Evolutionary conservation across 768 basidiomycete species (phyloP).

Genomic region (Mycena filopes): DNA sequence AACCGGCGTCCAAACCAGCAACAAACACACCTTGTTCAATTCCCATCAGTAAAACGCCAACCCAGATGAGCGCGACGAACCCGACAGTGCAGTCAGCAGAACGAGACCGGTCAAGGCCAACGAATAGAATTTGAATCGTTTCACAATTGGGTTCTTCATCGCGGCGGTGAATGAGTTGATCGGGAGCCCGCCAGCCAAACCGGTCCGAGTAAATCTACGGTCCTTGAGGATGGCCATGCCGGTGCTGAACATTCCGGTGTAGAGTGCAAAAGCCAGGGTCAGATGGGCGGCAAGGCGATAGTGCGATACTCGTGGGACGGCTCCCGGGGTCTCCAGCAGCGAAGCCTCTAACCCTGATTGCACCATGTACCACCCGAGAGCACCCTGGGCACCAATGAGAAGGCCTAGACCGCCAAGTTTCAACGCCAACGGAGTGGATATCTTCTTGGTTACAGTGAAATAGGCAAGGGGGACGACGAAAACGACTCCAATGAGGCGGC

Average conservation of each 20-base stretch:
- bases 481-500: slow-evolving; percentile 83
- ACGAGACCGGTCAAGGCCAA: slow-evolving; percentile 80
- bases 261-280: slow-evolving; percentile 90
- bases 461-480: slow-evolving; percentile 90
- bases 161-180: slow-evolving; percentile 54
- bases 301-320: slow-evolving; percentile 95
- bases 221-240: slow-evolving; percentile 84
- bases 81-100: slow-evolving; percentile 91
- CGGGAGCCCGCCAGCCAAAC: slow-evolving; percentile 66
- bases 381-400: slow-evolving; percentile 91
- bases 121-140: slow-evolving; percentile 67
- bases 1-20: slow-evolving; percentile 95
- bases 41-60: slow-evolving; percentile 1
- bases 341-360: slow-evolving; percentile 92
- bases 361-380: slow-evolving; percentile 99
- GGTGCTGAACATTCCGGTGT: slow-evolving; percentile 89
- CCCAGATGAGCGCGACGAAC: slow-evolving; percentile 52
- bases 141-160: slow-evolving; percentile 66
- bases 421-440: slow-evolving; percentile 69
- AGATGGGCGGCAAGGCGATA: slow-evolving; percentile 96
- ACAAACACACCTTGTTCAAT: slow-evolving; percentile 87
- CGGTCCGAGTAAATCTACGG: slow-evolving; percentile 73
- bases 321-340: slow-evolving; percentile 80
- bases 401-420: slow-evolving; percentile 78
- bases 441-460: slow-evolving; percentile 76